phyloP scores from a whole-genome alignment of 2,329 filamentous ascomycete species.

The Aspergillus calidoustus region DNA sequence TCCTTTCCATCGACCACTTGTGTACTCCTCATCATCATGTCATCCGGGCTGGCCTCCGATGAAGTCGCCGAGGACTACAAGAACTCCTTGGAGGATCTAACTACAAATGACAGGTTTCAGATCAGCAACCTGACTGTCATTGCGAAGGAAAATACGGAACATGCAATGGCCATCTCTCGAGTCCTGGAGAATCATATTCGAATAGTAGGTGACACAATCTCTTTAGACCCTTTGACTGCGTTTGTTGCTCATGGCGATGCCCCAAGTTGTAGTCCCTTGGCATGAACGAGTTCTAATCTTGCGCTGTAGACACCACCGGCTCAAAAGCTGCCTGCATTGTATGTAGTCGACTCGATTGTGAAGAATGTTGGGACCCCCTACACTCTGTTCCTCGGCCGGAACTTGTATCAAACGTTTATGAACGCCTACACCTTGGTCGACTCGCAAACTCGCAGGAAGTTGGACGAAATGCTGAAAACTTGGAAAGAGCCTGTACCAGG shows the following conservation, averaged over 20 bases:
- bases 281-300: slow-evolving; percentile 39
- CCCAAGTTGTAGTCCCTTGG: slow-evolving; percentile 28
- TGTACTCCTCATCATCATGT: slow-evolving; percentile 62
- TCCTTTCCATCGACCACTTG: slow-evolving; percentile 15
- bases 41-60: slow-evolving; percentile 66
- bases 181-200: slow-evolving; percentile 92
- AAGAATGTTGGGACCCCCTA: slow-evolving; percentile 99
- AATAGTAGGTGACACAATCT: slow-evolving; percentile 69
- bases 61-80: slow-evolving; percentile 96
- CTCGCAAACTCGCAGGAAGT: slow-evolving; percentile 77
- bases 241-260: slow-evolving; percentile 12
- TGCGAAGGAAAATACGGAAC: slow-evolving; percentile 94
- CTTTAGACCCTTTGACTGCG: slow-evolving; percentile 18
- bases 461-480: slow-evolving; percentile 96
- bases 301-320: slow-evolving; percentile 74
- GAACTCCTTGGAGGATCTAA: slow-evolving; percentile 88
- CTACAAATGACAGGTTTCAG: slow-evolving; percentile 88
- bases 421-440: slow-evolving; percentile 92
- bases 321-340: slow-evolving; percentile 93
- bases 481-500: slow-evolving; percentile 98
- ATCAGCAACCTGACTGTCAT: slow-evolving; percentile 98
- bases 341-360: slow-evolving; percentile 96
- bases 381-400: slow-evolving; percentile 89
- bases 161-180: slow-evolving; percentile 89
- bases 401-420: slow-evolving; percentile 95